phyloP scores from a whole-genome alignment of 805 yeast genomes.

The Tanozyma kutaoensis region DNA sequence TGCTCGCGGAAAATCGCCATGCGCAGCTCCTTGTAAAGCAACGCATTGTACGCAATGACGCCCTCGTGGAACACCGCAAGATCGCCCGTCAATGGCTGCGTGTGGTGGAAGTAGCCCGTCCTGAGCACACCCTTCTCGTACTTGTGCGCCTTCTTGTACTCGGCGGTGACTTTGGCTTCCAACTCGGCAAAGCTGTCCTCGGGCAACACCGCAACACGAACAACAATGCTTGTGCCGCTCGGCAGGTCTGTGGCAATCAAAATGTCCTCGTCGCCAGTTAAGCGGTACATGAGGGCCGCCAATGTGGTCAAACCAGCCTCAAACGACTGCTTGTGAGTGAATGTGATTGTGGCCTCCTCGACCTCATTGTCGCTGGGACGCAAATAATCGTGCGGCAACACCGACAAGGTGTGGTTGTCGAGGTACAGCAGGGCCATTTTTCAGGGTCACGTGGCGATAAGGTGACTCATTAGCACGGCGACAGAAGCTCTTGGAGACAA shows the following conservation, averaged over 20 bases:
- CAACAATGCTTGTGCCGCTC: slow-evolving; percentile 34
- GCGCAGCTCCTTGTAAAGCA: slow-evolving; percentile 61
- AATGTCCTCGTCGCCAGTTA: slow-evolving; percentile 91
- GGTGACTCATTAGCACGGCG: too few species aligned
- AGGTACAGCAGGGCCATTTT: too few species aligned
- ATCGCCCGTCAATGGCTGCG: slow-evolving; percentile 30
- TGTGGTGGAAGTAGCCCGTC: too few species aligned
- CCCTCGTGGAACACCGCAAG: slow-evolving; percentile 43
- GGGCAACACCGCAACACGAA: slow-evolving; percentile 36
- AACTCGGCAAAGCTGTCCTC: slow-evolving; percentile 16
- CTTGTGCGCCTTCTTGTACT: slow-evolving; percentile 22
- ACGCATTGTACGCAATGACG: slow-evolving; percentile 65
- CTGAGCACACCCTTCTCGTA: slow-evolving; percentile 32
- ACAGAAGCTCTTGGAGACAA: too few species aligned
- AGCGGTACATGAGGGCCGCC: slow-evolving; percentile 58
- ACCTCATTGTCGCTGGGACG: slow-evolving; percentile 59
- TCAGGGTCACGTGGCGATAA: too few species aligned
- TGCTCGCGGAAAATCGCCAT: slow-evolving; percentile 63
- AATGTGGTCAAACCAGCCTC: slow-evolving; percentile 49
- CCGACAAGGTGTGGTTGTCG: slow-evolving; percentile 75
- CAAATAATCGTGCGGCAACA: slow-evolving; percentile 77
- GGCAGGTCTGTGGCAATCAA: slow-evolving; percentile 60
- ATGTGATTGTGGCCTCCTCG: slow-evolving; percentile 43
- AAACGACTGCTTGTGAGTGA: slow-evolving; percentile 20
- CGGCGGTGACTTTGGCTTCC: slow-evolving; percentile 33